A percentile compares a stretch with the other conserved stretches of the same genome.
Conservation (phyloP, 2,329 filamentous ascomycete species). For the Paraphaeosphaeria sporulosa region DNA sequence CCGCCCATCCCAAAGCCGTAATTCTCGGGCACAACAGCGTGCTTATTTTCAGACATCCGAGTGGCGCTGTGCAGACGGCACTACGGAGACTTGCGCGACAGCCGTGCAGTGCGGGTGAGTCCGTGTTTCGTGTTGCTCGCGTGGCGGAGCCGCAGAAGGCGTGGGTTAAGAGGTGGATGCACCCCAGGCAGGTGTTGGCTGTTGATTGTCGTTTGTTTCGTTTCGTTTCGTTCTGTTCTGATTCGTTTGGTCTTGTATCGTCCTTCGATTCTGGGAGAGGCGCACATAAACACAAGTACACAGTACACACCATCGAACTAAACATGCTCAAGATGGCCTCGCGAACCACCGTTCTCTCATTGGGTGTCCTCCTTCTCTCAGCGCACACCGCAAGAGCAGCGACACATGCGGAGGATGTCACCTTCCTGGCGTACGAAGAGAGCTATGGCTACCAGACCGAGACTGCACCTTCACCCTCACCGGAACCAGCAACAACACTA, state of each 20-base stretch:
- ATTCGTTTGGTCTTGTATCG: background rate
- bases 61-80: slow-evolving; percentile 6
- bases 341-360: background rate
- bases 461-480: background rate
- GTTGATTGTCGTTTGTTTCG: background rate
- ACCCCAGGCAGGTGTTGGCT: background rate
- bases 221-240: slow-evolving; percentile 1
- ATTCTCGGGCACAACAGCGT: background rate
- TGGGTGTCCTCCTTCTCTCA: background rate
- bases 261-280: background rate
- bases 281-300: too few species aligned
- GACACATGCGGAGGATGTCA: background rate
- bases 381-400: background rate
- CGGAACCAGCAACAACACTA: background rate
- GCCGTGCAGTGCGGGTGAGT: background rate
- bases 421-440: background rate
- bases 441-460: slow-evolving; percentile 4
- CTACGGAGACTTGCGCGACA: slow-evolving; percentile 11
- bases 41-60: slow-evolving; percentile 10
- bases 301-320: background rate
- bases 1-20: background rate
- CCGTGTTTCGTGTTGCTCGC: background rate
- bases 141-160: background rate
- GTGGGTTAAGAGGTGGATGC: background rate
- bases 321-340: background rate